Conservation (phyloP, 2,329 filamentous ascomycete species). For the Onygena corvina region DNA sequence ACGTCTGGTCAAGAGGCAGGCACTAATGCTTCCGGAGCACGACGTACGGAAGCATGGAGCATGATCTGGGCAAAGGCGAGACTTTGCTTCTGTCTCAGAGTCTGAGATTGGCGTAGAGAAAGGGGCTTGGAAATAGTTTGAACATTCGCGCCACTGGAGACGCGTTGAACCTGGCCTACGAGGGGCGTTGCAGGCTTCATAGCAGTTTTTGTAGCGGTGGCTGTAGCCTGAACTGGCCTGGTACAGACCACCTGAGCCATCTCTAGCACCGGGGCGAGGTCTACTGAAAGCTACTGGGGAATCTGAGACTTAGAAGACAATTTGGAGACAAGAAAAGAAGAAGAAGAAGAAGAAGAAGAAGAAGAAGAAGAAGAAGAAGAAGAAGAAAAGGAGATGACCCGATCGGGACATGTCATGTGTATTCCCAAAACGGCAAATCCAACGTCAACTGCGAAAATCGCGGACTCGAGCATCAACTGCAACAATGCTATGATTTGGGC, state of each 20-base stretch:
- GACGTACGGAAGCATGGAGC: constrained; percentile 36
- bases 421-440: constrained; percentile 1
- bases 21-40: constrained; percentile 6
- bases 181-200: constrained; percentile 1
- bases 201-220: background rate
- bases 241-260: background rate
- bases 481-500: too few species aligned
- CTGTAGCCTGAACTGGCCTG: background rate
- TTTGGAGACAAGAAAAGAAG: background rate
- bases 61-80: constrained; percentile 38
- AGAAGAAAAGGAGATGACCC: background rate
- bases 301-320: too few species aligned
- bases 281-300: background rate
- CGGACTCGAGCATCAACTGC: too few species aligned
- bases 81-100: constrained; percentile 34
- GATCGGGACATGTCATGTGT: constrained; percentile 8
- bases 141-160: background rate
- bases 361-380: background rate
- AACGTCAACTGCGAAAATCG: background rate
- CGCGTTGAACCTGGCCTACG: background rate
- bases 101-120: constrained; percentile 8
- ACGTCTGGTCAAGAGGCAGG: constrained; percentile 7
- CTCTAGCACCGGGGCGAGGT: background rate
- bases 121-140: background rate
- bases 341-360: background rate